phyloP scores from a whole-genome alignment of 2,329 filamentous ascomycete genomes.

The Berkeleyomyces basicola region DNA sequence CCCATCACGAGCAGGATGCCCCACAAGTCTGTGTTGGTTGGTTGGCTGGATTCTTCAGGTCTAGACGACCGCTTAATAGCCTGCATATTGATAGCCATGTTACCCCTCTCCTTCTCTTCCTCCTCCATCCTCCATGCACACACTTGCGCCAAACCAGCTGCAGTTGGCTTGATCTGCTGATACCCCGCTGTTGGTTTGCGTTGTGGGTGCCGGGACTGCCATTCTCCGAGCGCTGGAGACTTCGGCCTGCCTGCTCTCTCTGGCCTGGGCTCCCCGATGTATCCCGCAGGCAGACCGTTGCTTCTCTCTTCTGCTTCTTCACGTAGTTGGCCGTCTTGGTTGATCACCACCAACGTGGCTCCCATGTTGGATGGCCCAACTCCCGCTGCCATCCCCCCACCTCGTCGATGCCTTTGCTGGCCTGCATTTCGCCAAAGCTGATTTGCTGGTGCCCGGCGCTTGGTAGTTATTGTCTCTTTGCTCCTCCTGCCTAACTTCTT shows the following conservation, averaged over 20 bases:
- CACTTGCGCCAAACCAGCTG: not conserved
- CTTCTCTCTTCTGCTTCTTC: not conserved
- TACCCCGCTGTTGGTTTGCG: not conserved
- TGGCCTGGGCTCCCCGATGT: not conserved
- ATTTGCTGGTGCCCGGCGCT: not conserved
- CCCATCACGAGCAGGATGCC: not conserved
- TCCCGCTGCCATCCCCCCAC: not conserved
- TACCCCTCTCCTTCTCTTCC: not conserved
- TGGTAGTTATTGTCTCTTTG: not conserved
- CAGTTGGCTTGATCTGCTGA: not conserved
- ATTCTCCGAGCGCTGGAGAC: too few relatives aligned
- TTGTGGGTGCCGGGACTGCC: too few relatives aligned
- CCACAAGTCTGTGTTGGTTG: not conserved
- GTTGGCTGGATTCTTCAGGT: not conserved
- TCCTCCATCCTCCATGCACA: not conserved
- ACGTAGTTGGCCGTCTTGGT: not conserved
- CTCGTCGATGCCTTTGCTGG: not conserved
- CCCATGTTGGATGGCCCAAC: not conserved
- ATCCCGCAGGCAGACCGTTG: not conserved
- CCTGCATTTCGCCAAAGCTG: not conserved
- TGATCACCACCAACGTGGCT: not conserved
- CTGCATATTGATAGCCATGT: not conserved
- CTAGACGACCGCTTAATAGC: not conserved
- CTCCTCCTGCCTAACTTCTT: not conserved
- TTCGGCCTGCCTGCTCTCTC: not conserved